Base-by-base conservation (phyloP, 192 early-diverging fungal species). In the Kickxella alabastrina region DNA sequence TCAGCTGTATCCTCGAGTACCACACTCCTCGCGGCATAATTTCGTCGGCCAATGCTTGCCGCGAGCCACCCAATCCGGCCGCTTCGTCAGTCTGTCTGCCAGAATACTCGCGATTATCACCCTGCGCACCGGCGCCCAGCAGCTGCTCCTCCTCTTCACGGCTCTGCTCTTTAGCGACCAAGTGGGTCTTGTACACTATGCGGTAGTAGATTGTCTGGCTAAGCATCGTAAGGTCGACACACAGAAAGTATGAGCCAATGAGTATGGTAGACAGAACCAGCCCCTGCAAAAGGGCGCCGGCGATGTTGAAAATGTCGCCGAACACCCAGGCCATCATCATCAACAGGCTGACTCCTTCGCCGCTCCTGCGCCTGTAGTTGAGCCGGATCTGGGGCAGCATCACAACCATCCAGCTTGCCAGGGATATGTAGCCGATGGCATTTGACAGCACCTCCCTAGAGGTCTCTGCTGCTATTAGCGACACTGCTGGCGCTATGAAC, bases 361-460 rank as follows among this genome's bases (percentile, higher is more conserved):
- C 86, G 61, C 81, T 87, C 57, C 88, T 84, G 23, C 85, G 77
- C 59, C 66, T 60, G 74, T 89, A 90, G 73, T 90, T 92, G 52
- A 82, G 77, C 54, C 68, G 85, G 24, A 92, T 69, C 77, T 92
- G 88, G 14, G 90, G 90, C 36, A 84, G 79, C 76, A 87, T 88
- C 45, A 92, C 90, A 6, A 89, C 78, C 27, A 92, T 64, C 90
- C 90, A 92, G 60, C 88, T 86, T 6, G 48, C 59, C 22, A 88
- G 82, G 27, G 85, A 88, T 12, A 87, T 31, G 47, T 84, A 85
- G 25, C 87, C 89, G 51, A 76, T 65, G 10, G 25, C 21, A 24
- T 57, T 43, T 2, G 71, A 75, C 22, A 60, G 60, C 41, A 23
- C 28, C 46, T 49, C 12, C 19, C 18, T 34, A 7, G 43, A 15